These are phyloP conservation scores for Albugo candida DNA, from an alignment of 352 stramenopile genomes.

Conservation along the genomic window DNA sequence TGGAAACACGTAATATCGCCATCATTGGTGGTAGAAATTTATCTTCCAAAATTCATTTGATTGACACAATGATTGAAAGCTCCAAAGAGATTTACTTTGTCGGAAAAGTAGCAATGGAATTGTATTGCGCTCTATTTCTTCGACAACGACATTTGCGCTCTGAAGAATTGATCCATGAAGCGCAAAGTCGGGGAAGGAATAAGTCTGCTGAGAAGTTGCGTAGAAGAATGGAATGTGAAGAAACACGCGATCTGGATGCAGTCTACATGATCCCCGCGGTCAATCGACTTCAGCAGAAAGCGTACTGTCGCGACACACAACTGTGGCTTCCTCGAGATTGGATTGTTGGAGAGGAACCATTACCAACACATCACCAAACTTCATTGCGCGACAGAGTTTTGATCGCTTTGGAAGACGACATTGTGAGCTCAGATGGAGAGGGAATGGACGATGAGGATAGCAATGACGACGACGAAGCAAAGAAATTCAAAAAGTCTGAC, in stretches of 20 bases:
- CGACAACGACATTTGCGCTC: constrained; percentile 5
- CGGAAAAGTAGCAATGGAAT: constrained; percentile 29
- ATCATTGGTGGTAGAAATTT: constrained; percentile 33
- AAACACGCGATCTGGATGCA: too few species aligned
- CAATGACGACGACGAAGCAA: constrained; percentile 4
- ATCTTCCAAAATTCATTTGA: constrained; percentile 33
- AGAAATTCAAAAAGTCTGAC: constrained; percentile 3
- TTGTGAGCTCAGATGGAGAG: constrained; percentile 21
- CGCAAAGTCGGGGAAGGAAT: not conserved
- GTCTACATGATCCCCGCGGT: constrained; percentile 13
- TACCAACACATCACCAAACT: constrained; percentile 23
- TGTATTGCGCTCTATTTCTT: constrained; percentile 25
- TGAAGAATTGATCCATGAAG: not conserved
- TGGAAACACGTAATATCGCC: constrained; percentile 10
- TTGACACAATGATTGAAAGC: constrained; percentile 41
- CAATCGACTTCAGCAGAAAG: constrained; percentile 41
- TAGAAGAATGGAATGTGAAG: not conserved
- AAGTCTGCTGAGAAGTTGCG: not conserved
- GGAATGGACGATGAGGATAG: constrained; percentile 16
- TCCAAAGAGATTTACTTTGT: constrained; percentile 41
- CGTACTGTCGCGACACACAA: constrained; percentile 26
- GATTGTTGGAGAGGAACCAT: constrained; percentile 23
- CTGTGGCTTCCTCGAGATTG: constrained; percentile 42
- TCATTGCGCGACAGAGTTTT: not conserved
- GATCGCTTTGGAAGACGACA: constrained; percentile 10